Base-by-base conservation (phyloP, 106 monocot species). In the Acanthochlamys bracteata region DNA sequence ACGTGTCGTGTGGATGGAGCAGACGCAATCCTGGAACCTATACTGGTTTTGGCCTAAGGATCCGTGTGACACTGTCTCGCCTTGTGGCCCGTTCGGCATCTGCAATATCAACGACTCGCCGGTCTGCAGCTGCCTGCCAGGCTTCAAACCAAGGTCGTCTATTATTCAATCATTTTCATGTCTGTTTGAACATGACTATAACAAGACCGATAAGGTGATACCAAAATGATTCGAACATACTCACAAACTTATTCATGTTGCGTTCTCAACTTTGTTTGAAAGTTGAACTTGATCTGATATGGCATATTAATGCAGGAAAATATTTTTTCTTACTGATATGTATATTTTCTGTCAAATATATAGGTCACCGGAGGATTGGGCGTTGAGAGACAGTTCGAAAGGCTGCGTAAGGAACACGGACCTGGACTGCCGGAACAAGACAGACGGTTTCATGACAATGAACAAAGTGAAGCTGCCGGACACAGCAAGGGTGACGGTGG, bases 331-430 rank as follows among this genome's bases (percentile, higher is more conserved):
- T 43, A 43, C 43, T 7, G 43, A 8, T 43, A 43, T 43, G 13
- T 43, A 43, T 8, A 13, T 43, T 43, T 13, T 43, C 7, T 43
- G 10, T 43, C 13, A 8, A 8, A 43, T 13, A 8, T 43, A 8
- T 43, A 43, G 43, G 43, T 54, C 53, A n/a, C 53, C 53, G 53
- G 53, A 16, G 19, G 53, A 55, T 10, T 55, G 55, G 55, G 12
- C 7, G 4, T 10, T 55, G 55, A 55, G 55, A 9, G 55, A 55
- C 10, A 3, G 12, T 4, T 20, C 15, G 3, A 55, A 21, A 9
- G 55, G 55, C 10, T 55, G 55, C 20, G 20, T 55, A 2, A 55
- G 55, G 10, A 55, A 10, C 1, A 55, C 55, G 0, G 1, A 0
- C 3, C 4, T 55, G 1, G 55, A 55, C 20, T 55, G 55, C 55